Evolutionary conservation across 2,329 filamentous ascomycete genomes (phyloP), one percentile per base, ranked within the genome.

Genomic region (Hymenoscyphus repandus): DNA sequence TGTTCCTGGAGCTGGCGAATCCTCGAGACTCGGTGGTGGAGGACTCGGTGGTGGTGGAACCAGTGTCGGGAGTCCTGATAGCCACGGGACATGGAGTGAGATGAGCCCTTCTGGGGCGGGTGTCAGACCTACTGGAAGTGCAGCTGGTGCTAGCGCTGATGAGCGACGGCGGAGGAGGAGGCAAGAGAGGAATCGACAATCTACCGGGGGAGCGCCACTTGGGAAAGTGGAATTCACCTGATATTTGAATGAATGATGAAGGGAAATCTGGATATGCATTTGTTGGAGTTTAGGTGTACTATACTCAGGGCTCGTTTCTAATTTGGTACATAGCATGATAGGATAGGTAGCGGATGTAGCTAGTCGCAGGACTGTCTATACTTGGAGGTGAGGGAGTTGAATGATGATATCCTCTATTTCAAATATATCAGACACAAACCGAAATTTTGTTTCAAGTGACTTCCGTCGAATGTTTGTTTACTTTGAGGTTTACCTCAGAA

Each of bases 101-200:
- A 63, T 67, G 61, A 66, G 62, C 49, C 60, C 62, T 12, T 44
- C 44, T 22, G 42, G 47, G 11, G 33, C 40, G 7, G 50, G 49
- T 34, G 47, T 39, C 34, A 41, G 43, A 13, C 15, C 41, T 2
- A 43, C 13, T 15, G 46, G 41, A 20, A 49, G 40, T 36, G 56
- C 51, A 52, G 50, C 51, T 7, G 55, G 58, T 48, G 58, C 50
- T 30, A 69, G 69, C 41, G 66, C 68, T 13, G 78, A 77, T 5
- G 75, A 83, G 51, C 75, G 77, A 51, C 69, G 81, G 55, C 65
- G 78, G 57, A 69, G 80, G 62, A 73, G 81, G 59, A 71, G 81
- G 57, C 64, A 75, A 53, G 81, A 85, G 65, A 71, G 81, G 48
- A 64, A 61, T 53, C 57, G 57, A 31, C 42, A 40, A 49, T 51